These are phyloP conservation scores for Arachis stenosperma DNA, from an alignment of 306 rosid species.

Conservation along the genomic window DNA sequence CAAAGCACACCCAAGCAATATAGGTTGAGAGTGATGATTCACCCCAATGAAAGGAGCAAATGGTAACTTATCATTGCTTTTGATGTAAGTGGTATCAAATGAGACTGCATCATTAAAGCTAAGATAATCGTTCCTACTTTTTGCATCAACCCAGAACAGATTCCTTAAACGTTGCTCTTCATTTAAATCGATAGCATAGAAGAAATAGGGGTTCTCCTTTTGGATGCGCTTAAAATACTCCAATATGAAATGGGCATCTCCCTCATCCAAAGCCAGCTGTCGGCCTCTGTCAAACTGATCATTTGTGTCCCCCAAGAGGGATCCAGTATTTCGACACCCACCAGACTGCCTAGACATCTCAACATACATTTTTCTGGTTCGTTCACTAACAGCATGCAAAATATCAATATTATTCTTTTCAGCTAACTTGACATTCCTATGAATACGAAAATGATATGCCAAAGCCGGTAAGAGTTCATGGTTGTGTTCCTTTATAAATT, in stretches of 20 bases:
- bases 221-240: conserved; percentile 88
- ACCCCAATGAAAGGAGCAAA: conserved; percentile 92
- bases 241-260: conserved; percentile 83
- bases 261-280: conserved; percentile 79
- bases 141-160: conserved; percentile 89
- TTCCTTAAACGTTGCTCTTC: conserved; percentile 89
- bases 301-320: conserved; percentile 43
- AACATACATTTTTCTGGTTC: conserved; percentile 90
- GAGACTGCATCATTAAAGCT: conserved; percentile 77
- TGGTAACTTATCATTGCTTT: conserved; percentile 81
- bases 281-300: conserved; percentile 69
- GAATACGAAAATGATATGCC: conserved; percentile 94
- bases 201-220: conserved; percentile 81
- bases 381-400: conserved; percentile 92
- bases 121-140: conserved; percentile 75
- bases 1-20: conserved; percentile 92
- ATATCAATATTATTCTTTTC: conserved; percentile 93
- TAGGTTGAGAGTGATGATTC: conserved; percentile 88
- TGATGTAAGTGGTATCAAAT: conserved; percentile 75
- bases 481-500: conserved; percentile 91
- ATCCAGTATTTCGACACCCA: conserved; percentile 53
- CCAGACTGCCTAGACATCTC: conserved; percentile 89
- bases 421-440: conserved; percentile 88
- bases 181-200: conserved; percentile 79
- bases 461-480: conserved; percentile 93